These are phyloP conservation scores for Taphrina confusa DNA, from an alignment of 1,139 yeast species.

Conservation along the genomic window DNA sequence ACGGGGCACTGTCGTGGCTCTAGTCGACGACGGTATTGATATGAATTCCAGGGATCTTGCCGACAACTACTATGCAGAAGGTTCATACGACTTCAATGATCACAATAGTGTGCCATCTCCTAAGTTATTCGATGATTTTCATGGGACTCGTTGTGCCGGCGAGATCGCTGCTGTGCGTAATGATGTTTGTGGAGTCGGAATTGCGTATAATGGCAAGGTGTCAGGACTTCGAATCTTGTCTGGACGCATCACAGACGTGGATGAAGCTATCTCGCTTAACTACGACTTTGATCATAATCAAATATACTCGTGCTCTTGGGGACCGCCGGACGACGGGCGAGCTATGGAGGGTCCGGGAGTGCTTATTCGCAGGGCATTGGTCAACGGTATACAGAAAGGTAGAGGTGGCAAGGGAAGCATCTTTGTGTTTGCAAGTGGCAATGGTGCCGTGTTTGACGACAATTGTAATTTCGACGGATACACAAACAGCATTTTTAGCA, in stretches of 20 bases:
- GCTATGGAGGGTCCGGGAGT: conserved; percentile 82
- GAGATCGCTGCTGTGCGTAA: conserved; percentile 87
- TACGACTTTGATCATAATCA: conserved; percentile 78
- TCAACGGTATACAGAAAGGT: conserved; percentile 84
- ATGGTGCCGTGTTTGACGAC: conserved; percentile 81
- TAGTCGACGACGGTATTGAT: conserved; percentile 94
- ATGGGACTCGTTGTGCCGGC: conserved; percentile 98
- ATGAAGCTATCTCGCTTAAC: conserved; percentile 85
- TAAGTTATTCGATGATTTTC: conserved; percentile 76
- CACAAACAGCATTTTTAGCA: conserved; percentile 91
- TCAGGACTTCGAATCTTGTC: conserved; percentile 89
- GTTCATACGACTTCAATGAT: conserved; percentile 89
- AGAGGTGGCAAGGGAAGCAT: conserved; percentile 79
- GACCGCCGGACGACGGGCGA: conserved; percentile 91
- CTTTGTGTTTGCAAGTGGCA: conserved; percentile 95
- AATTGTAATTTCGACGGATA: conserved; percentile 97
- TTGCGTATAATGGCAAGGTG: conserved; percentile 81
- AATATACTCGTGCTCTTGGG: conserved; percentile 98
- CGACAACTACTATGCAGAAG: conserved; percentile 67
- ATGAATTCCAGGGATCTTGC: conserved; percentile 70
- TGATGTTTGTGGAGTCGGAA: conserved; percentile 90
- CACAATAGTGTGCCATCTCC: conserved; percentile 78
- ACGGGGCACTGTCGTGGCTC: conserved; percentile 74
- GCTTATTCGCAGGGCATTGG: conserved; percentile 75
- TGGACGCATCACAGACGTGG: conserved; percentile 74